These are phyloP conservation scores for Cordyceps farinosa DNA, from an alignment of 2,329 filamentous ascomycete genomes.

Conservation along the genomic window DNA sequence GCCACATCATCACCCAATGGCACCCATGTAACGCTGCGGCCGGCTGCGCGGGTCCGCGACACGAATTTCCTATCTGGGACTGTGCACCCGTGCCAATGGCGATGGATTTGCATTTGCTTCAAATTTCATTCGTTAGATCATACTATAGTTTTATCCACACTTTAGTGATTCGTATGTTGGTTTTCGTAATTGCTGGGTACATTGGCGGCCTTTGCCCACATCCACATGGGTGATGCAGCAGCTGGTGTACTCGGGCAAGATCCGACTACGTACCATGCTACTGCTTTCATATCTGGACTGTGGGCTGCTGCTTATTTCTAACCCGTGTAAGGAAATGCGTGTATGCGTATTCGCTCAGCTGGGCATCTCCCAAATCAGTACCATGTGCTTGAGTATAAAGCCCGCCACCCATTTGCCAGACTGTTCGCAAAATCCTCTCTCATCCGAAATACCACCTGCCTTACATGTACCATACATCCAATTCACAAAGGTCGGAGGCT, in stretches of 20 bases:
- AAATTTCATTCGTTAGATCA: not conserved
- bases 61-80: constrained; percentile 14
- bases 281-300: too few relatives aligned
- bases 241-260: too few relatives aligned
- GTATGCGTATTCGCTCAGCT: not conserved
- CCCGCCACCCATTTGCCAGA: too few relatives aligned
- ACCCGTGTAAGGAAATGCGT: not conserved
- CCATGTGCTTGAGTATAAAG: not conserved
- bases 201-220: too few relatives aligned
- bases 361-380: not conserved
- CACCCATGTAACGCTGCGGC: not conserved
- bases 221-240: too few relatives aligned
- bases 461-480: too few relatives aligned
- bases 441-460: too few relatives aligned
- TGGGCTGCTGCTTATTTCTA: not conserved
- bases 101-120: not conserved
- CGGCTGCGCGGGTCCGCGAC: constrained; percentile 2
- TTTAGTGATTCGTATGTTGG: not conserved
- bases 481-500: too few relatives aligned
- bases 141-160: not conserved
- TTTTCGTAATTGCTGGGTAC: too few relatives aligned
- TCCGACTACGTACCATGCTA: too few relatives aligned
- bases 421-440: too few relatives aligned
- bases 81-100: not conserved
- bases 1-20: not conserved